Base-by-base conservation (phyloP, 148 eudicot species). In the Rhododendron kiyosumense region DNA sequence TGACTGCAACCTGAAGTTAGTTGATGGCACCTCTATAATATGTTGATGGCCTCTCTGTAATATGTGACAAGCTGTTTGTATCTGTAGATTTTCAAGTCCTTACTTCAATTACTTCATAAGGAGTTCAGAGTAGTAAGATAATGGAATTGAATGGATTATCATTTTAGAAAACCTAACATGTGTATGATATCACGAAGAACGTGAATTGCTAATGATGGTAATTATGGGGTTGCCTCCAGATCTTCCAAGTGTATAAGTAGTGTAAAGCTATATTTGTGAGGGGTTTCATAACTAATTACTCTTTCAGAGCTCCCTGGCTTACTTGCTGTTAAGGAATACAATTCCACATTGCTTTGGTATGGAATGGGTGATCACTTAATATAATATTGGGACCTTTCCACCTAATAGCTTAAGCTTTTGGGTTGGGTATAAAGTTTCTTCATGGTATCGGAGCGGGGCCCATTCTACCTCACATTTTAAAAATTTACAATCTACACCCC, bases 1-100 rank as follows among this genome's bases (percentile, higher is more conserved):
- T 80, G 34, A 49, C 11, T 80, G 83, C 83, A 49, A 80, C 9
- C 41, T 71, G 76, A 30, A 71, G 76, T 67, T 65, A n/a, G 73
- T 14, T 71, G 38, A 30, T 30, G 36, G 38, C 38, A 30, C 7
- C 82, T 51, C 48, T 51, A 7, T 80, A 51, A 0, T 32, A 26
- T 80, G 63, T 46, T 79, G 54, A 79, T 49, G 82, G 38, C 28
- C 52, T 0, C 48, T 79, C 38, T 28, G 24, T 5, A 75, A 75
- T 75, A 24, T 43, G 5, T 28, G 38, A 15, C 34, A 26, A 79
- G 26, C 17, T 49, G 10, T 78, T 78, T 78, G 34, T 43, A 45
- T 78, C 32, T 78, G 52, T 45, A n/a, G 82, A n/a, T 67, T 79
- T 46, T 79, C 54, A 15, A 48, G 7, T 38, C 57, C 81, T 30